phyloP scores from a whole-genome alignment of 345 rosid species.

The Lepidium africanum region DNA sequence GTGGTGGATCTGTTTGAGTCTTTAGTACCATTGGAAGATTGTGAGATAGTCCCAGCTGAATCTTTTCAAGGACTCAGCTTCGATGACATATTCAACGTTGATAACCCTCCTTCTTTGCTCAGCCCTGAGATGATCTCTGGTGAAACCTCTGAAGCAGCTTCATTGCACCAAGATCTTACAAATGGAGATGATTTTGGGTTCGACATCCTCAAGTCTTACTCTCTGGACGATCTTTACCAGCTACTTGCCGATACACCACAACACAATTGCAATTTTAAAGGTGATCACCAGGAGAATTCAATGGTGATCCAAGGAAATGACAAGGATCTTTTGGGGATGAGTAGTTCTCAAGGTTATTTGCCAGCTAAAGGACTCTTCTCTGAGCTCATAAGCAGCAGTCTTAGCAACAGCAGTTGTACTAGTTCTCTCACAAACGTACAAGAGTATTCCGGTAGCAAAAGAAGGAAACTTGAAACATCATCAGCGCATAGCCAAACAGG shows the following conservation, averaged over 20 bases:
- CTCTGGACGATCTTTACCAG: slow-evolving; percentile 44
- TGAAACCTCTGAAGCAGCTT: not conserved
- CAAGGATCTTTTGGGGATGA: slow-evolving; percentile 42
- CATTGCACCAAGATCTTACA: slow-evolving; percentile 1
- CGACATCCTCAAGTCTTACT: slow-evolving; percentile 39
- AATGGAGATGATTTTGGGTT: slow-evolving; percentile 28
- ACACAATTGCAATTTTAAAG: slow-evolving; percentile 8
- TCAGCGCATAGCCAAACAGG: slow-evolving; percentile 16
- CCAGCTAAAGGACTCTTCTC: slow-evolving; percentile 66
- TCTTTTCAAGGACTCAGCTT: slow-evolving; percentile 33
- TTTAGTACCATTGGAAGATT: slow-evolving; percentile 24
- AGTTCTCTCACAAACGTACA: slow-evolving; percentile 23
- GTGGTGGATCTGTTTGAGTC: slow-evolving; percentile 51
- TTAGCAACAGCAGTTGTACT: slow-evolving; percentile 34
- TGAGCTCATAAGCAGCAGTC: slow-evolving; percentile 62
- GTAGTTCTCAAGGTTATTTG: slow-evolving; percentile 12
- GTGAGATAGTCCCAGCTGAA: slow-evolving; percentile 29
- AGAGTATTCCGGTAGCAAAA: slow-evolving; percentile 29
- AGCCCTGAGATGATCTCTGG: slow-evolving; percentile 22
- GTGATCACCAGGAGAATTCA: slow-evolving; percentile 19
- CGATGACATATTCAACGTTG: slow-evolving; percentile 33
- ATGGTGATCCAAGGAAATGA: slow-evolving; percentile 25
- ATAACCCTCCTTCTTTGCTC: slow-evolving; percentile 27
- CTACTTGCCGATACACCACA: slow-evolving; percentile 42
- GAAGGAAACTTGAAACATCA: slow-evolving; percentile 42